A percentile compares a stretch with the other conserved stretches of the same genome.
Conservation (phyloP, 352 stramenopile species). For the Pythium aquatile region DNA sequence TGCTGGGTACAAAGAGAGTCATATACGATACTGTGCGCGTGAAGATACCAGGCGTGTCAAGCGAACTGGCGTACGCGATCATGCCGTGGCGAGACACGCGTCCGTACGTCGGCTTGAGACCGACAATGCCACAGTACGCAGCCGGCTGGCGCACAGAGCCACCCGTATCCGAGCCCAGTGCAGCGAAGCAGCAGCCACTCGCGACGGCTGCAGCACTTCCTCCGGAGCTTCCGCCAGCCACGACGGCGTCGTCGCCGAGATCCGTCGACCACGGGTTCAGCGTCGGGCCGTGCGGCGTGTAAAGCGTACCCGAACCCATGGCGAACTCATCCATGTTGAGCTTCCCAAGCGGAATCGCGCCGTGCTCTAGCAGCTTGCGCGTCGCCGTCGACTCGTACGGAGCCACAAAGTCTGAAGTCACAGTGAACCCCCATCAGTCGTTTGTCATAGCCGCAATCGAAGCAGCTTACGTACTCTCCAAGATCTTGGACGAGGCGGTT, state of each 20-base stretch:
- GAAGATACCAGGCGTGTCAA: conserved; percentile 96
- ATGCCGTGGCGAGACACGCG: conserved; percentile 95
- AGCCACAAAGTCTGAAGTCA: conserved; percentile 70
- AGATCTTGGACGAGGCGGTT: conserved; percentile 88
- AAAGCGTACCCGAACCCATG: conserved; percentile 95
- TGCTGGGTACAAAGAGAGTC: neutral
- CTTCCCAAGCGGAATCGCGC: conserved; percentile 93
- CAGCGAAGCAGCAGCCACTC: conserved; percentile 88
- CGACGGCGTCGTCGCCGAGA: conserved; percentile 48
- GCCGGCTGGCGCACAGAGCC: conserved; percentile 96
- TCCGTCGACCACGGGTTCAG: conserved; percentile 87
- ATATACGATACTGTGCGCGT: conserved; percentile 73
- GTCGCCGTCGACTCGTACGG: conserved; percentile 90
- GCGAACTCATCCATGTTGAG: conserved; percentile 99
- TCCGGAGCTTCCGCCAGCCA: conserved; percentile 93
- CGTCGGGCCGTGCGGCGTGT: conserved; percentile 85
- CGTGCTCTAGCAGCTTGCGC: conserved; percentile 80
- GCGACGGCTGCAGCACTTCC: conserved; percentile 93
- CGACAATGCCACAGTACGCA: conserved; percentile 95
- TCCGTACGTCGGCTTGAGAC: conserved; percentile 97
- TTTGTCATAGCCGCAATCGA: neutral
- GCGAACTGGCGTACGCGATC: conserved; percentile 95
- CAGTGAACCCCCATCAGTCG: neutral
- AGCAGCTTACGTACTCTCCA: conserved; percentile 46
- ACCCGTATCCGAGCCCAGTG: conserved; percentile 97